A percentile compares a stretch with the other conserved stretches of the same genome.
Conservation (phyloP, 768 basidiomycete species). For the Pluteus cervinus region DNA sequence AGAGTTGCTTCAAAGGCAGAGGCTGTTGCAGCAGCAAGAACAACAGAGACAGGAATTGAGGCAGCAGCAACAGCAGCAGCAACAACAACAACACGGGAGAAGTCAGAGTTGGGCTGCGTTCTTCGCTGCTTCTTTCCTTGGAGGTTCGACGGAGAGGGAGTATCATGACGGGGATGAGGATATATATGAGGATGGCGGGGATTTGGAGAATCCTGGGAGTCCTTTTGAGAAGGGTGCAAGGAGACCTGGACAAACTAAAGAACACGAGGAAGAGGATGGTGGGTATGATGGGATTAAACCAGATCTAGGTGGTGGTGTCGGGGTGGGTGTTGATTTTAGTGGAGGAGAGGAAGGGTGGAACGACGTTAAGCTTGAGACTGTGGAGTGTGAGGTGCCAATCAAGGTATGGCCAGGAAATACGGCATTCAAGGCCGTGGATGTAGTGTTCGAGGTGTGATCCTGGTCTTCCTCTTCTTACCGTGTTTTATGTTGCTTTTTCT, state of each 20-base stretch:
- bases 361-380: conserved; percentile 72
- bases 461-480: too few species aligned
- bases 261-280: conserved; percentile 31
- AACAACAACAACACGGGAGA: background rate
- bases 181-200: conserved; percentile 30
- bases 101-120: conserved; percentile 29
- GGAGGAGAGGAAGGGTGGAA: conserved; percentile 59
- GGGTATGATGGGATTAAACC: conserved; percentile 46
- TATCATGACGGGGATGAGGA: conserved; percentile 59
- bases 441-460: conserved; percentile 73
- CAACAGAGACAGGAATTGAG: conserved; percentile 26
- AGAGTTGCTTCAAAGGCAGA: conserved; percentile 14
- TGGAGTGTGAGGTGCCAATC: conserved; percentile 92
- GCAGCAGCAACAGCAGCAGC: conserved; percentile 14
- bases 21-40: conserved; percentile 10
- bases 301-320: conserved; percentile 42
- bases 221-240: conserved; percentile 27
- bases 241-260: conserved; percentile 4
- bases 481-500: too few species aligned
- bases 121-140: conserved; percentile 25
- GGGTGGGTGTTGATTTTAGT: conserved; percentile 43
- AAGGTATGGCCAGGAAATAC: conserved; percentile 88
- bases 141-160: conserved; percentile 28
- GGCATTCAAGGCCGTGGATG: conserved; percentile 72
- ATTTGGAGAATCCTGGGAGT: conserved; percentile 20